Evolutionary conservation across 768 basidiomycete genomes (phyloP), one percentile per base, ranked within the genome.

Genomic region (Mycena metata): DNA sequence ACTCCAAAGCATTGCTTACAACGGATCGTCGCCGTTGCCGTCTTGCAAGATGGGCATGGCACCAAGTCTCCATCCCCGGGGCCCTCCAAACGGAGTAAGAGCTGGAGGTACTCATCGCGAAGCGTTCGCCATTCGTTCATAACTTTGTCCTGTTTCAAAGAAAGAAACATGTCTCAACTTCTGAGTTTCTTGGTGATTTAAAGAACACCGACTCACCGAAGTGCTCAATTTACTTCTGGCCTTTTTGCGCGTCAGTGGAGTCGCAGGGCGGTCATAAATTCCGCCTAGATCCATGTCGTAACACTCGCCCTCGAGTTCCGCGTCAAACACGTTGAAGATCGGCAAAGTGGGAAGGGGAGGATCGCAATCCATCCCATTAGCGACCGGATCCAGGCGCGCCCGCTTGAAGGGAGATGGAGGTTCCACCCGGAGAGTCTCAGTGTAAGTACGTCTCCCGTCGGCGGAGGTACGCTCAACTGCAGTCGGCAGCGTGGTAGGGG

Each of bases 71-170:
- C 50, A 7, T 52, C 52, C 6, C 54, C 52, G 9, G n/a, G 15
- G 19, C 63, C 63, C 5, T 47, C 63, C 16, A 6, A 45, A 16
- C 63, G 33, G 2, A 64, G 33, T 3, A 57, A n/a, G 16, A n/a
- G 21, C 36, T 26, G 30, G 1, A 64, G 30, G 35, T 46, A 64
- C 33, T 64, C 63, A 12, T 64, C 63, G 10, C 63, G 63, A 6
- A 43, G 19, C 6, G 36, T 16, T 3, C 36, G 11, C 50, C 49
- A 63, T 8, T 42, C 49, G 17, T 35, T 12, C 15, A 63, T 6
- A 13, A n/a, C 35, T 17, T 23, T 35, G 41, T 63, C 61, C 61
- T 63, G n/a, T n/a, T n/a, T n/a, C n/a, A n/a, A n/a, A n/a, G 15
- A n/a, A 8, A 19, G 21, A 46, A 17, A 16, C 7, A 8, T 8